Percentiles rank a stretch among this genome's conserved stretches.
Evolutionary conservation across 345 rosid genomes (phyloP).

Genomic region (Melaleuca quinquenervia): DNA sequence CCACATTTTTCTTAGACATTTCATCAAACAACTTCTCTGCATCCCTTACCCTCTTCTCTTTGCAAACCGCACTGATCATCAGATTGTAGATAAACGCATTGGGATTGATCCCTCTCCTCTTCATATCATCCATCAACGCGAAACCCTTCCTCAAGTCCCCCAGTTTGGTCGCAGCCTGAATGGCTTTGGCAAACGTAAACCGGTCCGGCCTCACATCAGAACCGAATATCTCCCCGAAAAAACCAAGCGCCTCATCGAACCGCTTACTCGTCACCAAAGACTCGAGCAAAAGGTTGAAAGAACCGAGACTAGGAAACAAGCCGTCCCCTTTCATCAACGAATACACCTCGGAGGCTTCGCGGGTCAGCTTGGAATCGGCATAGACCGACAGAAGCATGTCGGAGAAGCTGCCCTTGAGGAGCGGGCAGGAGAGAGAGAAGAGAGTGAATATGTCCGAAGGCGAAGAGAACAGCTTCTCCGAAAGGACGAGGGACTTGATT

Average conservation of each 20-base stretch:
- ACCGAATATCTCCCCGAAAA: slow-evolving; percentile 37
- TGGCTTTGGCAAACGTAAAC: slow-evolving; percentile 52
- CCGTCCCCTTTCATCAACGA: slow-evolving; percentile 33
- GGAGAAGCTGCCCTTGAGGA: slow-evolving; percentile 27
- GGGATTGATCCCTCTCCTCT: slow-evolving; percentile 26
- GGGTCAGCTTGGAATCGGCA: slow-evolving; percentile 30
- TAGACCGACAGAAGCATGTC: slow-evolving; percentile 31
- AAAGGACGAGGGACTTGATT: slow-evolving; percentile 28
- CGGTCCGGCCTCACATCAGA: slow-evolving; percentile 44
- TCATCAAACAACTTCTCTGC: slow-evolving; percentile 68
- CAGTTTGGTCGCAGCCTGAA: slow-evolving; percentile 59
- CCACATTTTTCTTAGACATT: slow-evolving; percentile 29
- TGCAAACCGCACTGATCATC: slow-evolving; percentile 47
- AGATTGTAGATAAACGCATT: slow-evolving; percentile 54
- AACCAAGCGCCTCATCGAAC: slow-evolving; percentile 22
- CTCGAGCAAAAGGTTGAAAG: slow-evolving; percentile 29
- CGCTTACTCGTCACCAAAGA: slow-evolving; percentile 27
- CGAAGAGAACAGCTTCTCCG: slow-evolving; percentile 22
- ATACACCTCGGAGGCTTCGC: slow-evolving; percentile 35
- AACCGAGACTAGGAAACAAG: slow-evolving; percentile 26
- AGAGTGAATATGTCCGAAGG: slow-evolving; percentile 35
- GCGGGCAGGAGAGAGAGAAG: slow-evolving; percentile 34
- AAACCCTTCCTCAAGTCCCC: slow-evolving; percentile 44
- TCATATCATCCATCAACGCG: slow-evolving; percentile 47
- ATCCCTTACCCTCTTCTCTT: slow-evolving; percentile 39